Percentiles rank a stretch among this genome's conserved stretches.
phyloP scores from a whole-genome alignment of 23 red algal species.

The Chondrus crispus region DNA sequence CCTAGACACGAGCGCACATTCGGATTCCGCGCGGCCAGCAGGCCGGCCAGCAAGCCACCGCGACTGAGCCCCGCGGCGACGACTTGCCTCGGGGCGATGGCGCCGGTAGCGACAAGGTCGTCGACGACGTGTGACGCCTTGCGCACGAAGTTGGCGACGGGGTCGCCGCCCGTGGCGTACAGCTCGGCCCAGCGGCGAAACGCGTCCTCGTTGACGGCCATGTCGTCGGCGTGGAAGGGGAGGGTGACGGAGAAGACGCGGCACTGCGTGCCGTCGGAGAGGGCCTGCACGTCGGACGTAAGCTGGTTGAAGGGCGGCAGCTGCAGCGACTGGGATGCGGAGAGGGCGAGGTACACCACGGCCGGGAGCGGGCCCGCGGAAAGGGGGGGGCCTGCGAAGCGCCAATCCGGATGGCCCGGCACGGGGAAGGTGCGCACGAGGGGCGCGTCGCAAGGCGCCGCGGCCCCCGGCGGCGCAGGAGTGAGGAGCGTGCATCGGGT shows the following conservation, averaged over 20 bases:
- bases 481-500: too few relatives aligned
- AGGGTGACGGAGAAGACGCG: slow-evolving; percentile 58
- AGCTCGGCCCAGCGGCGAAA: slow-evolving; percentile 38
- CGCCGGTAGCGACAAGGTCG: slow-evolving; percentile 1
- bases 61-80: slow-evolving; percentile 52
- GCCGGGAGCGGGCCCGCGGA: slow-evolving; percentile 22
- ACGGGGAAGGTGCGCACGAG: too few relatives aligned
- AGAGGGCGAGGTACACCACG: slow-evolving; percentile 54
- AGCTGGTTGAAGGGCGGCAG: slow-evolving; percentile 69
- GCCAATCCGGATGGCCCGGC: slow-evolving; percentile 27
- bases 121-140: neutral
- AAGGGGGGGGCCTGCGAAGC: slow-evolving; percentile 33
- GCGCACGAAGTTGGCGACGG: slow-evolving; percentile 42
- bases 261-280: neutral
- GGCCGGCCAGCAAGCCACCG: slow-evolving; percentile 48
- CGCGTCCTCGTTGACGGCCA: slow-evolving; percentile 42
- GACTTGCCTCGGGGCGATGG: neutral
- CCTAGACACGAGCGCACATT: slow-evolving; percentile 22
- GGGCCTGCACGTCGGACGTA: neutral
- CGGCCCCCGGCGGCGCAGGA: too few relatives aligned
- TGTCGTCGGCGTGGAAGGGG: slow-evolving; percentile 38
- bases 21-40: slow-evolving; percentile 18
- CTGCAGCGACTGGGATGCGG: slow-evolving; percentile 49
- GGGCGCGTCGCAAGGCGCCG: too few relatives aligned
- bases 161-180: slow-evolving; percentile 49